Base-by-base conservation (phyloP, 768 basidiomycete species). In the Tulasnella sp. region DNA sequence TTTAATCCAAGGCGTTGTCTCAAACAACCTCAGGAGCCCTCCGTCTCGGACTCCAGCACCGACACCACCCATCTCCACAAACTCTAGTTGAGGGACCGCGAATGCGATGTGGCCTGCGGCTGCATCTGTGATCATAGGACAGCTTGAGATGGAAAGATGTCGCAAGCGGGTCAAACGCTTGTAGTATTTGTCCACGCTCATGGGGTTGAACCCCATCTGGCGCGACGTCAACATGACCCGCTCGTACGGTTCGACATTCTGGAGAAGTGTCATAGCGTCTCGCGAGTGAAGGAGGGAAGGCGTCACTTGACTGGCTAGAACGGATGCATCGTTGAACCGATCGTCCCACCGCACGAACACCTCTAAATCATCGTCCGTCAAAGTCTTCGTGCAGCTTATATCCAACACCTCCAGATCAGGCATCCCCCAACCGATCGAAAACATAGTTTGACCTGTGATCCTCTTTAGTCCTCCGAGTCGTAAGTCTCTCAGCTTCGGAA, bases 351-450 rank as follows among this genome's bases (percentile, higher is more conserved):
- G 79, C 73, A 89, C 81, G 68, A 88, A 84, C 2, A 82, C 84
- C 47, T 85, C 86, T 62, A 90, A 64, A 2, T 82, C 80, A 1
- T 85, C 83, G 68, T 91, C 89, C 68, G 84, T 85, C 60, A 92
- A 69, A 58, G 82, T 78, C 29, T 77, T 77, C 59, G 79, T 76
- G 66, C 87, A 86, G 71, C 85, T 87, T 62, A 92, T 71, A 70
- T 94, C 91, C 21, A 94, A 74, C 17, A 88, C 79, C 69, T 90
- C 86, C 21, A 94, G 77, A 65, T 75, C 73, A 19, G 87, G 86
- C 0, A 86, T 78, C 2, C 80, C 83, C 64, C 73, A 78, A 4
- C 85, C 90, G 34, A 93, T 73, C 9, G 73, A 71, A n/a, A 74
- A 69, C 78, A 94, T 79, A 65, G 78, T 77, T 10, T 74, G 72